Evolutionary conservation across 768 basidiomycete species (phyloP).

Genomic region (Tricholoma flavovirens): DNA sequence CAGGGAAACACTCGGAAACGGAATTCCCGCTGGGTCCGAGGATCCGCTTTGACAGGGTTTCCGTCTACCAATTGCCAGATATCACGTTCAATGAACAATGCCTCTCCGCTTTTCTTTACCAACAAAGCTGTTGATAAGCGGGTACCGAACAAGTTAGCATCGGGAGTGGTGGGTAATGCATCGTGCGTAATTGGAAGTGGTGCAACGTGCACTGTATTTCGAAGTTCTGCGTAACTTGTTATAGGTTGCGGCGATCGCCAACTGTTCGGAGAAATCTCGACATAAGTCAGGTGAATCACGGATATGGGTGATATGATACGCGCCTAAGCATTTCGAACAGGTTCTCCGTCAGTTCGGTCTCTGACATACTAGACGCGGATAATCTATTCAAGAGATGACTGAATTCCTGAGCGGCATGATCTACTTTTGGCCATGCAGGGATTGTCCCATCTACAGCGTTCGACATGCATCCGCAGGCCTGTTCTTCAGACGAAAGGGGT

Average conservation of each 20-base stretch:
- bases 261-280: slow-evolving; percentile 29
- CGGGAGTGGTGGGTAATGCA: slow-evolving; percentile 11
- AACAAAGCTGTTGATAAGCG: slow-evolving; percentile 70
- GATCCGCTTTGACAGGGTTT: slow-evolving; percentile 31
- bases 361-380: slow-evolving; percentile 33
- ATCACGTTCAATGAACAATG: slow-evolving; percentile 68
- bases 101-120: slow-evolving; percentile 52
- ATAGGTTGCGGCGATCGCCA: slow-evolving; percentile 43
- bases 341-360: slow-evolving; percentile 47
- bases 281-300: slow-evolving; percentile 20
- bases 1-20: slow-evolving; percentile 33
- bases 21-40: slow-evolving; percentile 44
- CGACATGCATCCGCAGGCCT: slow-evolving; percentile 56
- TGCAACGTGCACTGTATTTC: slow-evolving; percentile 56
- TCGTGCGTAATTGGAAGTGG: slow-evolving; percentile 40
- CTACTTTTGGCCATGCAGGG: slow-evolving; percentile 70
- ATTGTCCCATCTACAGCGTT: slow-evolving; percentile 68
- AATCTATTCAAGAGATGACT: slow-evolving; percentile 34
- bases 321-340: slow-evolving; percentile 70
- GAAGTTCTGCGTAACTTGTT: slow-evolving; percentile 46
- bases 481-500: slow-evolving; percentile 43
- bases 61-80: slow-evolving; percentile 50
- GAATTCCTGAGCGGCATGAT: slow-evolving; percentile 48
- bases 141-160: slow-evolving; percentile 49
- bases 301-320: slow-evolving; percentile 27